Evolutionary conservation across 2,329 filamentous ascomycete genomes (phyloP), one percentile per base, ranked within the genome.

Genomic region (Trichoderma endophyticum): DNA sequence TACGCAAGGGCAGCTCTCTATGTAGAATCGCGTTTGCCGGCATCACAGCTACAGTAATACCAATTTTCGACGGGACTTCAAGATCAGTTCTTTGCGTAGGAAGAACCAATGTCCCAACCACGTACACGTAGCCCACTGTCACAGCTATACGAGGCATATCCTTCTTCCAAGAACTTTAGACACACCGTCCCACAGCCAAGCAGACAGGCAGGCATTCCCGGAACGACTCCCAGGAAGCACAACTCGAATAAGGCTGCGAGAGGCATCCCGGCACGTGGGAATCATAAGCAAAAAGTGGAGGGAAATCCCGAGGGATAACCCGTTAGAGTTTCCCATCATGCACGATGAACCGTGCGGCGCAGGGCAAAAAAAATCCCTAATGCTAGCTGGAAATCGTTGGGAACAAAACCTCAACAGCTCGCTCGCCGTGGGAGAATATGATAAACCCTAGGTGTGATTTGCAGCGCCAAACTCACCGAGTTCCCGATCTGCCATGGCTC

Each of bases 281-380:
- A 60, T n/a, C 51, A 34, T 34, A 59, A n/a, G 15, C 32, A 15
- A 32, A 32, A 68, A 30, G 51, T 68, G 65, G 54, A 68, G 65
- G 65, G 66, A 48, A 34, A 26, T 4, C 28, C 4, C 26, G 26
- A 48, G 30, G 26, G 15, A 43, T 12, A 43, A 18, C 15, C 14
- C 39, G 26, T 21, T 59, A 18, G 15, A 32, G 32, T 15, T 39
- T 18, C 36, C 26, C 65, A 39, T 70, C 66, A 70, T 70, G 66
- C 66, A 70, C 32, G 66, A 32, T 70, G 36, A 61, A 48, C 66
- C 56, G 66, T 69, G 66, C 66, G 39, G 54, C 4, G 63, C 8
- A 66, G 30, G 36, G 56, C 24, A 4, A 43, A 26, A 26, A 59
- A 26, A 59, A 26, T 48, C 36, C 51, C 18, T 48, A 21, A 21